Evolutionary conservation across 2,329 filamentous ascomycete species (phyloP).

Genomic region (Scolecobasidium constrictum): DNA sequence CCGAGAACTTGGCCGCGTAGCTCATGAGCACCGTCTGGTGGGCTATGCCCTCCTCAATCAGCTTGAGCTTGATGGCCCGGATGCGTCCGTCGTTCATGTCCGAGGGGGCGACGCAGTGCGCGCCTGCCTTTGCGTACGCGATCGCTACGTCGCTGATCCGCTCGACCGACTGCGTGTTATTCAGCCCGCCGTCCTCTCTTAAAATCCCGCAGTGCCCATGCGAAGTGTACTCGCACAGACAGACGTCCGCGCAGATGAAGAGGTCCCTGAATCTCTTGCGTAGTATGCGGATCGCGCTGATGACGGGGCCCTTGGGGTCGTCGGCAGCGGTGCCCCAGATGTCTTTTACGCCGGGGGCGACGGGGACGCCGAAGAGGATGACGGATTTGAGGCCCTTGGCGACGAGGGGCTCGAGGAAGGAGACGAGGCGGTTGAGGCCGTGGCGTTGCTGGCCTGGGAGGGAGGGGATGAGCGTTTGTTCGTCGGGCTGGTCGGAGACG

Average conservation of each 20-base stretch:
- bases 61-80: constrained; percentile 92
- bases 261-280: constrained; percentile 78
- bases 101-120: constrained; percentile 91
- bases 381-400: constrained; percentile 85
- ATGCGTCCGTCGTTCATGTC: constrained; percentile 99
- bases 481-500: constrained; percentile 86
- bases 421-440: constrained; percentile 74
- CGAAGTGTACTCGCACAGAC: constrained; percentile 95
- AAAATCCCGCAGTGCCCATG: constrained; percentile 97
- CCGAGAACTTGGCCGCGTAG: constrained; percentile 95
- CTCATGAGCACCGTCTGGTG: constrained; percentile 93
- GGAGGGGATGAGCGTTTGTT: constrained; percentile 81
- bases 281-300: constrained; percentile 73
- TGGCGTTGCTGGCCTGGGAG: constrained; percentile 84
- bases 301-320: constrained; percentile 85
- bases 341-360: constrained; percentile 73
- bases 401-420: constrained; percentile 77
- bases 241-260: constrained; percentile 88
- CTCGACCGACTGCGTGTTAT: constrained; percentile 88
- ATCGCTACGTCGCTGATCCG: constrained; percentile 96
- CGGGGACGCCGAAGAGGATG: constrained; percentile 89
- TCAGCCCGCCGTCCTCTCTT: constrained; percentile 80
- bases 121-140: constrained; percentile 88
- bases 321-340: constrained; percentile 85
- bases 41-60: constrained; percentile 88